Evolutionary conservation across 163 green algal species (phyloP).

Genomic region (Chloromonas sp.): DNA sequence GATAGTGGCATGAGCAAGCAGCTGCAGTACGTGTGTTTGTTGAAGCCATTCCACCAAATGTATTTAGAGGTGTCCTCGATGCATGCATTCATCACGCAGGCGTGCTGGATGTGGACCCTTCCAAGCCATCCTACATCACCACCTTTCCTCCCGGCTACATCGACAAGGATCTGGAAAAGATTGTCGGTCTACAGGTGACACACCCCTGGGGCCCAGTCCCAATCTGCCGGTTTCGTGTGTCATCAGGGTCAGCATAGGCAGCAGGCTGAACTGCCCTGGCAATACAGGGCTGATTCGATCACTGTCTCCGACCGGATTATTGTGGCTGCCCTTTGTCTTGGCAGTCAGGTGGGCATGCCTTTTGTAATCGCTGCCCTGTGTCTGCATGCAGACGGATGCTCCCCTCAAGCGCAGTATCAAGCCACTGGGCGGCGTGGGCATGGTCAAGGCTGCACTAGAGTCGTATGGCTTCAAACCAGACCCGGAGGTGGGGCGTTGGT

Average conservation of each 20-base stretch:
- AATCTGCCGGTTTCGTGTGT: too few species aligned
- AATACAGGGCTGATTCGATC: too few species aligned
- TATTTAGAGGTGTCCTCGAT: background rate
- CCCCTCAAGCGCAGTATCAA: slow-evolving; percentile 72
- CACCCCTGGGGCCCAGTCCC: background rate
- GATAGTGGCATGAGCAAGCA: background rate
- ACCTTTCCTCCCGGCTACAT: slow-evolving; percentile 63
- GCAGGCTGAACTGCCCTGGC: background rate
- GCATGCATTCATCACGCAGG: slow-evolving; percentile 1
- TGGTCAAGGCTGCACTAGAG: slow-evolving; percentile 62
- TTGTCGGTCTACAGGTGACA: slow-evolving; percentile 53
- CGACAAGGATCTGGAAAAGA: slow-evolving; percentile 48
- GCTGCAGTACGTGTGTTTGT: background rate
- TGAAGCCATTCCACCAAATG: background rate
- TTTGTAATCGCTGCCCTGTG: too few species aligned
- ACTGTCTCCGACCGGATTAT: too few species aligned
- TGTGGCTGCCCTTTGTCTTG: too few species aligned
- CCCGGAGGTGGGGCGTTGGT: slow-evolving; percentile 11
- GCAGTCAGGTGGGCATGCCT: too few species aligned
- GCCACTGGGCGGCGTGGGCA: slow-evolving; percentile 56
- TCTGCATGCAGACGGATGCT: slow-evolving; percentile 49
- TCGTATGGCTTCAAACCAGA: slow-evolving; percentile 41
- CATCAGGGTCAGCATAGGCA: background rate
- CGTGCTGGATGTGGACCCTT: slow-evolving; percentile 54
- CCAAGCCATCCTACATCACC: slow-evolving; percentile 54